phyloP scores from a whole-genome alignment of 2,329 filamentous ascomycete species.

The Talaromyces verruculosus region DNA sequence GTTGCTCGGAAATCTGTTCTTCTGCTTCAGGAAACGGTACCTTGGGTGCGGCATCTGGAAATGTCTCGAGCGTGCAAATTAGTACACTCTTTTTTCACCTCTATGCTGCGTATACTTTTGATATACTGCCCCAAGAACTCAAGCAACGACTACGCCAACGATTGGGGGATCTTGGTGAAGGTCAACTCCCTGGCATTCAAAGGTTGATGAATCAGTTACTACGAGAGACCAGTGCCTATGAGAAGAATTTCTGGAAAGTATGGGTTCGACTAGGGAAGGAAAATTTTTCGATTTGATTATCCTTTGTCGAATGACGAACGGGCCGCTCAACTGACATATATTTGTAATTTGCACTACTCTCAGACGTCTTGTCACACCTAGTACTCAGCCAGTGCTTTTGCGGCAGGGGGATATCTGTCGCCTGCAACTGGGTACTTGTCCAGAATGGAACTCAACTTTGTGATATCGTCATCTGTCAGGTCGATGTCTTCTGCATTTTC shows the following conservation, averaged over 20 bases:
- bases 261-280: slow-evolving; percentile 19
- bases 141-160: background rate
- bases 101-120: slow-evolving; percentile 8
- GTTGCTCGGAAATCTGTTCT: slow-evolving; percentile 13
- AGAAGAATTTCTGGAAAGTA: slow-evolving; percentile 17
- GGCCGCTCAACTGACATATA: background rate
- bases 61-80: slow-evolving; percentile 9
- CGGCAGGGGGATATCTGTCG: slow-evolving; percentile 15
- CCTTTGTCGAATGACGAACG: background rate
- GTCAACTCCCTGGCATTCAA: slow-evolving; percentile 14
- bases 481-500: slow-evolving; percentile 45
- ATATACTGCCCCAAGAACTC: slow-evolving; percentile 1
- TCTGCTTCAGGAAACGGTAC: background rate
- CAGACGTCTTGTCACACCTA: background rate
- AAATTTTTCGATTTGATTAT: slow-evolving; percentile 16
- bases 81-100: slow-evolving; percentile 19
- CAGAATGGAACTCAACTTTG: slow-evolving; percentile 13
- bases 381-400: slow-evolving; percentile 12
- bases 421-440: slow-evolving; percentile 14
- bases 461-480: slow-evolving; percentile 45
- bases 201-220: slow-evolving; percentile 12
- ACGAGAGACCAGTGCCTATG: background rate
- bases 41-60: background rate
- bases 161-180: slow-evolving; percentile 2
- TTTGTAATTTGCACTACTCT: background rate